Evolutionary conservation across 371 early-diverging fungal species (phyloP).

Genomic region (Actinomortierella wolfii): DNA sequence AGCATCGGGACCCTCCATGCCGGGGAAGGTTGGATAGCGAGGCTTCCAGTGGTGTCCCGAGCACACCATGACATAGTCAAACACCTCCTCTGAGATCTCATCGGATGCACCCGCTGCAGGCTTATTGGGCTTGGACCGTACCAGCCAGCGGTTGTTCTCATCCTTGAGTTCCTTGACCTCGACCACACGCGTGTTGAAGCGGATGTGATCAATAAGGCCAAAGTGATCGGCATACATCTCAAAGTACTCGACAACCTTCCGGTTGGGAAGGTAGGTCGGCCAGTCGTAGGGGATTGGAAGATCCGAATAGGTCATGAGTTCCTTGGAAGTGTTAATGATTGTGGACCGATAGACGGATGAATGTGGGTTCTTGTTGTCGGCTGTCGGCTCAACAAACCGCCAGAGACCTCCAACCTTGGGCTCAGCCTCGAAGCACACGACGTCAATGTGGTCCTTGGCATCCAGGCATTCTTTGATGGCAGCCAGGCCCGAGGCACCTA

Average conservation of each 20-base stretch:
- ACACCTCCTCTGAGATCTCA: constrained; percentile 37
- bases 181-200: constrained; percentile 51
- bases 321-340: constrained; percentile 56
- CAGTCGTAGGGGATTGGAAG: constrained; percentile 57
- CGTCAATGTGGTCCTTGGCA: constrained; percentile 48
- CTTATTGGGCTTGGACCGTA: constrained; percentile 30
- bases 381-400: constrained; percentile 50
- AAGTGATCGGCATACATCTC: constrained; percentile 53
- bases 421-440: constrained; percentile 55
- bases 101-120: constrained; percentile 5
- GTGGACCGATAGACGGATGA: constrained; percentile 56
- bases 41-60: constrained; percentile 58
- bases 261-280: constrained; percentile 56
- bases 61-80: constrained; percentile 59
- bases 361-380: constrained; percentile 50
- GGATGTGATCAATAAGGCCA: constrained; percentile 50
- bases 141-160: constrained; percentile 47
- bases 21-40: constrained; percentile 53
- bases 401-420: constrained; percentile 54
- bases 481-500: constrained; percentile 52
- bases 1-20: constrained; percentile 44
- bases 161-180: constrained; percentile 45
- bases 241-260: constrained; percentile 51
- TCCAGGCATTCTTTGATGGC: constrained; percentile 57
- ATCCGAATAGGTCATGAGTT: constrained; percentile 52